Conservation (phyloP, 2,329 filamentous ascomycete genomes). For the Chaetothyriales sp. region DNA sequence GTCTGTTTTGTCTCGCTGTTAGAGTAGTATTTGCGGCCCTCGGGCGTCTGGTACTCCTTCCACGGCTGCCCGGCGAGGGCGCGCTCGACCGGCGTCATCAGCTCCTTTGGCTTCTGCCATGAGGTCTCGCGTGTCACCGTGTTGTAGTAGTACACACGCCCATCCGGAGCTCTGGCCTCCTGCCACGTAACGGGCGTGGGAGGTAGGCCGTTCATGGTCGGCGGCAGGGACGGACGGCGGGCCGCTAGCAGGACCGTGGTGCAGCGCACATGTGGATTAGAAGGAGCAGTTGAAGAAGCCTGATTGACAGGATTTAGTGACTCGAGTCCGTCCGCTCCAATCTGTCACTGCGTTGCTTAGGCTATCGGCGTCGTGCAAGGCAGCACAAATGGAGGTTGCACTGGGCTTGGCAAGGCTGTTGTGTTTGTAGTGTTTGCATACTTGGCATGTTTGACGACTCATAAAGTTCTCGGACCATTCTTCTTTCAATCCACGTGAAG, state of each 20-base stretch:
- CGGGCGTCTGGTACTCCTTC: constrained; percentile 80
- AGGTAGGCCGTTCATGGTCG: constrained; percentile 44
- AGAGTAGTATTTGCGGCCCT: constrained; percentile 88
- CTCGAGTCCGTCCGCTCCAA: not conserved
- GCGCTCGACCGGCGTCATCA: constrained; percentile 71
- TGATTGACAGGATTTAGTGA: not conserved
- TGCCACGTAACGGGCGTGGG: constrained; percentile 51
- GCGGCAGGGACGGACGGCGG: not conserved
- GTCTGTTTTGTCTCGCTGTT: constrained; percentile 84
- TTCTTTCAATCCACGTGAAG: too few species aligned
- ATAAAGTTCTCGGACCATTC: too few species aligned
- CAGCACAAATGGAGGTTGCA: not conserved
- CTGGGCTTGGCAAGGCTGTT: not conserved
- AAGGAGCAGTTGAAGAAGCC: not conserved
- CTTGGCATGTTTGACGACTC: not conserved
- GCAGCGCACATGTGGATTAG: not conserved
- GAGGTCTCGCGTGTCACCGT: constrained; percentile 68
- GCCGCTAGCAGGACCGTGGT: not conserved
- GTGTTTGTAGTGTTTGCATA: not conserved
- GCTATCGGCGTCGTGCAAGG: not conserved
- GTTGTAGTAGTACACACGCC: constrained; percentile 85
- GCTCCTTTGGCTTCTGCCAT: constrained; percentile 85
- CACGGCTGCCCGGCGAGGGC: constrained; percentile 71
- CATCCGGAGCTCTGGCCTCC: constrained; percentile 66
- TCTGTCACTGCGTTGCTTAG: not conserved